phyloP scores from a whole-genome alignment of 495 filamentous ascomycete genomes.

The Penicillium nucicola region DNA sequence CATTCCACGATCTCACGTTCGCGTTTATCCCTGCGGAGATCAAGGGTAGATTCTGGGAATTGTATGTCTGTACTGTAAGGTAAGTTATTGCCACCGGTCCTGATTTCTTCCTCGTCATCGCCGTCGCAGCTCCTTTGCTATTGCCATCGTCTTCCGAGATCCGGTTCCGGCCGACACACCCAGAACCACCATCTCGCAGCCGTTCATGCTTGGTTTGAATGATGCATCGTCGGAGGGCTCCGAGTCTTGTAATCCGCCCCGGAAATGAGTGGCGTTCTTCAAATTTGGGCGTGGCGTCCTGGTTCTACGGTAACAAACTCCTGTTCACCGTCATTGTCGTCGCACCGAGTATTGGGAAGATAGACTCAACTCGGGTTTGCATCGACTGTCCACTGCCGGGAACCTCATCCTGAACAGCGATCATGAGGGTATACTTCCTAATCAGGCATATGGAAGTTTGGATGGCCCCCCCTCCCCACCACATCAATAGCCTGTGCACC shows the following conservation, averaged over 20 bases:
- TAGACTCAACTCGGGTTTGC: too few species aligned
- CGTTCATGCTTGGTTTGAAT: neutral
- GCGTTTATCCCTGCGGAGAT: constrained; percentile 15
- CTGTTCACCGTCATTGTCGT: too few species aligned
- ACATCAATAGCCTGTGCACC: neutral
- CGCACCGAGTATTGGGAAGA: too few species aligned
- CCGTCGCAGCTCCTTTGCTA: too few species aligned
- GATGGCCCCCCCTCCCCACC: neutral
- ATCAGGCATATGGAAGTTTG: neutral
- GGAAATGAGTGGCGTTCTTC: neutral
- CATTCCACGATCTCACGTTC: constrained; percentile 12
- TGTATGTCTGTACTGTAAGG: neutral
- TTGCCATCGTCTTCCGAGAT: constrained; percentile 5
- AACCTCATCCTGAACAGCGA: neutral
- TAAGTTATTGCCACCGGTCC: too few species aligned
- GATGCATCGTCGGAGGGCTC: neutral
- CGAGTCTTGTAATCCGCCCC: neutral
- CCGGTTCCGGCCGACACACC: neutral
- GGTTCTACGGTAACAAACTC: too few species aligned
- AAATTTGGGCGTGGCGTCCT: too few species aligned
- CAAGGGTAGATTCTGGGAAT: neutral
- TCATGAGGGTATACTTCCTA: neutral
- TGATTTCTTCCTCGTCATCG: neutral
- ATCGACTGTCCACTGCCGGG: too few species aligned
- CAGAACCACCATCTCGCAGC: neutral